Conservation (phyloP, 1,139 yeast genomes). For the Candida pseudocylindracea region DNA sequence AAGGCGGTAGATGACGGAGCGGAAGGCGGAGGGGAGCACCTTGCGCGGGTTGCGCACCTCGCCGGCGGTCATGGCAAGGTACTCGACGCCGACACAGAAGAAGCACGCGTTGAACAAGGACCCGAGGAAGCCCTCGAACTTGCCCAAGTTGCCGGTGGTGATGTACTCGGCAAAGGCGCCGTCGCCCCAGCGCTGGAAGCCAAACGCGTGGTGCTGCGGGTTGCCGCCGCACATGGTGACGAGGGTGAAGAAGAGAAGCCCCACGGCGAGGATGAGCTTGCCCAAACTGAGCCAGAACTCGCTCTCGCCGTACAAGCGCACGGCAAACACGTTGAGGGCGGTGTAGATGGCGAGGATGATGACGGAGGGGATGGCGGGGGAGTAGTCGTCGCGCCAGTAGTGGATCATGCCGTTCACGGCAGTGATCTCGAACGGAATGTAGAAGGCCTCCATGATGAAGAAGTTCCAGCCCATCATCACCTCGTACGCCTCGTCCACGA, state of each 20-base stretch:
- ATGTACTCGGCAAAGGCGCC: conserved; percentile 30
- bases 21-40: conserved; percentile 60
- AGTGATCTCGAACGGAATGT: conserved; percentile 45
- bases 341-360: conserved; percentile 43
- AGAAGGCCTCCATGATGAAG: conserved; percentile 53
- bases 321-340: conserved; percentile 48
- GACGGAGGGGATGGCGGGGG: conserved; percentile 38
- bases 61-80: conserved; percentile 66
- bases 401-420: conserved; percentile 62
- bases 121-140: conserved; percentile 49
- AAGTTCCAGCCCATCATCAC: conserved; percentile 67
- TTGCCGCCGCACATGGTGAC: conserved; percentile 76
- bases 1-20: conserved; percentile 24
- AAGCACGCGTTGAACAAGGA: conserved; percentile 40
- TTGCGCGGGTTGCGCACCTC: conserved; percentile 61
- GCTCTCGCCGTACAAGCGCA: conserved; percentile 49
- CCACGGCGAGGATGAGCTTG: conserved; percentile 48
- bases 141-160: conserved; percentile 30
- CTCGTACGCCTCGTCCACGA: conserved; percentile 47
- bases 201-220: conserved; percentile 40
- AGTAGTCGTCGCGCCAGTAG: conserved; percentile 33
- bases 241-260: conserved; percentile 50
- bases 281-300: conserved; percentile 69
- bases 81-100: conserved; percentile 72
- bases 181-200: conserved; percentile 42